Evolutionary conservation across 345 rosid genomes (phyloP).

Genomic region (Camelina sativa): DNA sequence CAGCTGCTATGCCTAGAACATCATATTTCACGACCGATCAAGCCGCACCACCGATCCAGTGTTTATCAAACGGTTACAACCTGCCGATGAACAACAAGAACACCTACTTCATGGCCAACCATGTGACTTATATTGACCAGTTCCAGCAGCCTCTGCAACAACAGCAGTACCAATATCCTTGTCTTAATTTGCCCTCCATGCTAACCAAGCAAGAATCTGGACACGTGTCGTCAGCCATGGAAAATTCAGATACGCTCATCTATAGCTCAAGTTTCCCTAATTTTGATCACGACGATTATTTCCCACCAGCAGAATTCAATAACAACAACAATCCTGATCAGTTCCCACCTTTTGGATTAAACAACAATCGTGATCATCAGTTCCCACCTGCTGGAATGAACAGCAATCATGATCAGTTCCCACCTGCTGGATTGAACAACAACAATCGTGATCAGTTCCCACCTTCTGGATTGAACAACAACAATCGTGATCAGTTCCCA

Average conservation of each 20-base stretch:
- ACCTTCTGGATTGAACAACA: too few species aligned
- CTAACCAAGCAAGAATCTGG: conserved; percentile 5
- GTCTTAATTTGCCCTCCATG: neutral
- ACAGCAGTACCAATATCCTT: neutral
- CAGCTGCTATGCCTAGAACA: neutral
- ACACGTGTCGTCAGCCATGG: conserved; percentile 2
- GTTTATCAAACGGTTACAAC: conserved; percentile 3
- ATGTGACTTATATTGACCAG: neutral
- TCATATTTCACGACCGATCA: neutral
- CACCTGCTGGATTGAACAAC: too few species aligned
- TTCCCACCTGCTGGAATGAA: too few species aligned
- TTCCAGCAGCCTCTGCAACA: neutral
- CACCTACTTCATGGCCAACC: neutral
- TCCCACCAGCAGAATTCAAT: neutral
- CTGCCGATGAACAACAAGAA: neutral
- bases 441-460: too few species aligned
- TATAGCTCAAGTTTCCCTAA: neutral
- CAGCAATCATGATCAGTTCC: too few species aligned
- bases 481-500: too few species aligned
- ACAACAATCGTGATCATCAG: too few species aligned
- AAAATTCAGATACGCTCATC: neutral
- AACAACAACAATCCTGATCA: neutral
- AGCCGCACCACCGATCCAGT: neutral
- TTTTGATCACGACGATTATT: neutral
- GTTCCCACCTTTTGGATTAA: too few species aligned